A percentile compares a stretch with the other conserved stretches of the same genome.
phyloP scores from a whole-genome alignment of 2,329 filamentous ascomycete species.

The Diplodia intermedia region DNA sequence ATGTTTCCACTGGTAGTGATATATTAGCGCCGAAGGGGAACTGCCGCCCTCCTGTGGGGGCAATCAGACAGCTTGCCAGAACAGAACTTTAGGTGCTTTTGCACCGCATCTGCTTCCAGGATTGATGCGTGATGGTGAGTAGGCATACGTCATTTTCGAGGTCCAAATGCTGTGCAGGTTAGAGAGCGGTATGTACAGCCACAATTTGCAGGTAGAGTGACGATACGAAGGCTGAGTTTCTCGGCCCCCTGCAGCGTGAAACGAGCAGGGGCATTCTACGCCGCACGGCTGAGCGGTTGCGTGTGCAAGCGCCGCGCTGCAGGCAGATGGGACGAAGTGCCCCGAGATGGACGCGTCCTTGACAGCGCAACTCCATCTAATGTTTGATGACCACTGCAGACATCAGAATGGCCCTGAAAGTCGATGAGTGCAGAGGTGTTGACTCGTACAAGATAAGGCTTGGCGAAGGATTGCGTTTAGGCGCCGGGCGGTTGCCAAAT shows the following conservation, averaged over 20 bases:
- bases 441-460: background rate
- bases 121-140: background rate
- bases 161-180: background rate
- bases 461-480: background rate
- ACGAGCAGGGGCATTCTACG: background rate
- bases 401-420: background rate
- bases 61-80: background rate
- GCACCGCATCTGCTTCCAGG: background rate
- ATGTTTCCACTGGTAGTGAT: background rate
- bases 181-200: background rate
- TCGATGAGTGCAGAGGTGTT: background rate
- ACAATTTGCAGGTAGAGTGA: background rate
- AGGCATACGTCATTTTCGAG: background rate
- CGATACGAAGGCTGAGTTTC: background rate
- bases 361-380: background rate
- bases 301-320: background rate
- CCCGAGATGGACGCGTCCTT: background rate
- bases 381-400: background rate
- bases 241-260: background rate
- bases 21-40: background rate
- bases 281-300: constrained; percentile 3
- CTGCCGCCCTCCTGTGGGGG: background rate
- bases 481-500: constrained; percentile 1
- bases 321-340: background rate
- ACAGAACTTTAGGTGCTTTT: background rate